These are phyloP conservation scores for Artemisia annua DNA, from an alignment of 129 eudicot genomes.

Conservation along the genomic window DNA sequence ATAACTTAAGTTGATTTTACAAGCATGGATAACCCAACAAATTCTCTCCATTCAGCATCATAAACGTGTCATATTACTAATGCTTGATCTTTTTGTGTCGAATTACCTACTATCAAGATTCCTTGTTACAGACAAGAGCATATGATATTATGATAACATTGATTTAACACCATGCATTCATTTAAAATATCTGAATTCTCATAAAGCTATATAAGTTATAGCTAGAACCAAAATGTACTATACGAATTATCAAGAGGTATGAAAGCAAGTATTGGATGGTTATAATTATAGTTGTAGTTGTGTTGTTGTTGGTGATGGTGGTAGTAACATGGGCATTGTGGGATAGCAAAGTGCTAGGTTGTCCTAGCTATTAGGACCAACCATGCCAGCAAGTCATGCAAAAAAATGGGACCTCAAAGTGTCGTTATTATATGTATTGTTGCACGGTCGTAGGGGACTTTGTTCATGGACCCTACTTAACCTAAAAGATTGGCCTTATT, in stretches of 20 bases:
- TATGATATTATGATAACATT: not conserved
- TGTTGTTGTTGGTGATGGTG: conserved; percentile 4
- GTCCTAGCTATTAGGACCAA: conserved; percentile 36
- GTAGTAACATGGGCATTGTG: conserved; percentile 31
- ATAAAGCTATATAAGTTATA: too few relatives aligned
- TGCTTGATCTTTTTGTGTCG: not conserved
- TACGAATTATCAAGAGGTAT: not conserved
- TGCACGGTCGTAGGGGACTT: conserved; percentile 32
- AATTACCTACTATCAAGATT: not conserved
- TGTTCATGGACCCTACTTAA: conserved; percentile 30
- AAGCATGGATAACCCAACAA: too few relatives aligned
- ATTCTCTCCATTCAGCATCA: not conserved
- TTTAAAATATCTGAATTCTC: not conserved
- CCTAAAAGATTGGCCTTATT: conserved; percentile 14
- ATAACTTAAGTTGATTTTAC: too few relatives aligned
- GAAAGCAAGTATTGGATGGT: conserved; percentile 21
- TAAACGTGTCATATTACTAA: not conserved
- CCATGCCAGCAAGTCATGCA: conserved; percentile 33
- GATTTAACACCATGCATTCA: not conserved
- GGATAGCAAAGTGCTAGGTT: conserved; percentile 36
- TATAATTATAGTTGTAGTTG: conserved; percentile 9
- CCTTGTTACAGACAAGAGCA: not conserved
- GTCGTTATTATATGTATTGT: conserved; percentile 40
- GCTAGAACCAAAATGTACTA: not conserved
- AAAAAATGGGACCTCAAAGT: conserved; percentile 27